These are phyloP conservation scores for Collybia sordida DNA, from an alignment of 768 basidiomycete genomes.

Conservation along the genomic window DNA sequence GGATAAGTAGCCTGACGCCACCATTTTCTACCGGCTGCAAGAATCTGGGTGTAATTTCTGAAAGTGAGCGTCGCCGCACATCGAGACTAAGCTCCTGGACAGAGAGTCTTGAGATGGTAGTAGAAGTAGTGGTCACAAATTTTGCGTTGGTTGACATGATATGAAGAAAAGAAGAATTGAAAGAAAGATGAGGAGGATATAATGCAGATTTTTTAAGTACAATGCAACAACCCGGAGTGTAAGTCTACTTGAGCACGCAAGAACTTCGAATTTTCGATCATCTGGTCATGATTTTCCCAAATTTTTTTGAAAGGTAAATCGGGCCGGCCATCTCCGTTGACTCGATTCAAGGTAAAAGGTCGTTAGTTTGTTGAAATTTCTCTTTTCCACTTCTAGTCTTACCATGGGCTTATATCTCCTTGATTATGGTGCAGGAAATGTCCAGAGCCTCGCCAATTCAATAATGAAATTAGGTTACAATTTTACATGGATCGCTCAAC, in stretches of 20 bases:
- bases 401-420: conserved; percentile 74
- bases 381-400: conserved; percentile 1
- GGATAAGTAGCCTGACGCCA: conserved; percentile 75
- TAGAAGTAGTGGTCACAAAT: conserved; percentile 57
- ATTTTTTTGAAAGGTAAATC: too few relatives aligned
- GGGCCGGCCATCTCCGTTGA: conserved; percentile 6
- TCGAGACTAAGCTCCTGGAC: conserved; percentile 41
- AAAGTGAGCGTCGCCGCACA: conserved; percentile 28
- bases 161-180: conserved; percentile 5
- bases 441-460: conserved; percentile 91
- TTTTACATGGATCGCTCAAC: conserved; percentile 85
- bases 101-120: conserved; percentile 25
- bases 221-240: conserved; percentile 7
- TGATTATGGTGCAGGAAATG: conserved; percentile 96
- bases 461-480: conserved; percentile 78
- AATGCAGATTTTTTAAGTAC: too few relatives aligned
- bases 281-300: conserved; percentile 3
- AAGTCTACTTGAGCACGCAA: conserved; percentile 11
- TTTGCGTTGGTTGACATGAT: conserved; percentile 44
- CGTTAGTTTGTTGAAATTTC: conserved; percentile 4
- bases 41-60: conserved; percentile 51
- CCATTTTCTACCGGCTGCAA: conserved; percentile 84
- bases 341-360: conserved; percentile 5
- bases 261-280: conserved; percentile 12
- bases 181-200: neutral